Percentiles rank a stretch among this genome's conserved stretches.
These are phyloP conservation scores for Saccharomyces hybrid DNA, from an alignment of 1,139 yeast species.

Conservation along the genomic window DNA sequence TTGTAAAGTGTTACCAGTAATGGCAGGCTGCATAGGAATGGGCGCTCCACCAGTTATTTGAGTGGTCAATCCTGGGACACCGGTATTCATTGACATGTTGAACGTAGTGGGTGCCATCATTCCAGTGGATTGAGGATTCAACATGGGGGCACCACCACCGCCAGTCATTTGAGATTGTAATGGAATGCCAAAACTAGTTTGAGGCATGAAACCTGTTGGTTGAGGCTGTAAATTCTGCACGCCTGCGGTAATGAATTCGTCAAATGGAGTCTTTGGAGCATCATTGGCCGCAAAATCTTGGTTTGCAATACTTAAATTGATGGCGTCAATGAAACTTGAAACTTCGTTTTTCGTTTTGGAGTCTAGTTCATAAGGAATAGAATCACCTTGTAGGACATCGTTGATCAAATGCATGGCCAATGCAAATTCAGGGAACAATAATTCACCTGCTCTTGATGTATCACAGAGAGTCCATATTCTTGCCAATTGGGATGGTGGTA, in stretches of 20 bases:
- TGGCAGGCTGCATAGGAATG: conserved; percentile 26
- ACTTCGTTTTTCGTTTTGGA: conserved; percentile 76
- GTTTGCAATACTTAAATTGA: conserved; percentile 71
- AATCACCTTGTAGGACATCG: conserved; percentile 65
- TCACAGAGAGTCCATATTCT: conserved; percentile 90
- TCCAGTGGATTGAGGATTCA: conserved; percentile 10
- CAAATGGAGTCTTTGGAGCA: conserved; percentile 29
- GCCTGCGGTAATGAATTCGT: conserved; percentile 25
- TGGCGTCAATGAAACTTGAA: conserved; percentile 77
- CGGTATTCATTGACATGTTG: conserved; percentile 1
- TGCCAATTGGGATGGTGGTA: conserved; percentile 69
- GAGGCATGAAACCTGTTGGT: conserved; percentile 33
- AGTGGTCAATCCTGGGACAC: conserved; percentile 20
- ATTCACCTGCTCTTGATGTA: conserved; percentile 74
- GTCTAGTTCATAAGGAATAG: conserved; percentile 68
- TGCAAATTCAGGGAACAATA: conserved; percentile 92
- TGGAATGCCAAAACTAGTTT: conserved; percentile 26
- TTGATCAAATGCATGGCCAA: conserved; percentile 86
- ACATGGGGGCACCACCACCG: conserved; percentile 13
- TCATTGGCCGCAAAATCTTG: conserved; percentile 34
- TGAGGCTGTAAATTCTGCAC: conserved; percentile 28
- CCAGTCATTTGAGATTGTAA: conserved; percentile 21
- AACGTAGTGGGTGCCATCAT: conserved; percentile 3
- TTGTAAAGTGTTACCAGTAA: conserved; percentile 32
- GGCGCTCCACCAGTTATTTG: conserved; percentile 15